Evolutionary conservation across 2,329 filamentous ascomycete genomes (phyloP).

Genomic region (Aspergillus sp.): DNA sequence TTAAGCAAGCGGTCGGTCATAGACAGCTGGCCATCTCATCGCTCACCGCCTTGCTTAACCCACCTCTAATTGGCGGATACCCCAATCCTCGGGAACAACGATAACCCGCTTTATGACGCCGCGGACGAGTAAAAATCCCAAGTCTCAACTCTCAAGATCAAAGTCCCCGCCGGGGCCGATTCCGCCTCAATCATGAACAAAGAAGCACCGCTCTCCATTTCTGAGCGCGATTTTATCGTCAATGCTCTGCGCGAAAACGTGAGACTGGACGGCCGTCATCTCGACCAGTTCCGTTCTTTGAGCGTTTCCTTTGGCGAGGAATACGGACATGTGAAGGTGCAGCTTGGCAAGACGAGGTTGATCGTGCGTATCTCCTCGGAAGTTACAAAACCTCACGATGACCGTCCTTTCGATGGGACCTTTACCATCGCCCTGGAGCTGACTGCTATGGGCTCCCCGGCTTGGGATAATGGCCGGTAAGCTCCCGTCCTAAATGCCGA

Average conservation of each 20-base stretch:
- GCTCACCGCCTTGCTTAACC: slow-evolving; percentile 10
- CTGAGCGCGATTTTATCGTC: slow-evolving; percentile 82
- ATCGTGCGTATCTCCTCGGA: slow-evolving; percentile 84
- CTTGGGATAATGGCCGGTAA: slow-evolving; percentile 79
- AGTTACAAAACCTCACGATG: slow-evolving; percentile 78
- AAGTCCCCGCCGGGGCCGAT: slow-evolving; percentile 24
- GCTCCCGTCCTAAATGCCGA: slow-evolving; percentile 12
- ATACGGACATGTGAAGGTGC: slow-evolving; percentile 84
- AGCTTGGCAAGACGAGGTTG: slow-evolving; percentile 81
- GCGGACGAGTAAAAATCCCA: slow-evolving; percentile 13
- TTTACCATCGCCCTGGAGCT: slow-evolving; percentile 92
- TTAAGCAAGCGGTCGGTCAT: too few species aligned
- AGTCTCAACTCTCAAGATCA: not conserved
- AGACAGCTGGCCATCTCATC: too few species aligned
- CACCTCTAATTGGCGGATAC: too few species aligned
- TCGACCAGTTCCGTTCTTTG: slow-evolving; percentile 77
- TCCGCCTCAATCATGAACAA: slow-evolving; percentile 68
- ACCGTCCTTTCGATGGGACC: slow-evolving; percentile 91
- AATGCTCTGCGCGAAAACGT: slow-evolving; percentile 78
- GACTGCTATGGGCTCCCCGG: slow-evolving; percentile 85
- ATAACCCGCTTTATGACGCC: slow-evolving; percentile 16
- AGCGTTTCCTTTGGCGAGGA: slow-evolving; percentile 83
- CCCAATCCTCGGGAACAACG: slow-evolving; percentile 1
- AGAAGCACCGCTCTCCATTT: slow-evolving; percentile 84
- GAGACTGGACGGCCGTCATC: slow-evolving; percentile 77